A percentile compares a stretch with the other conserved stretches of the same genome.
Conservation (phyloP, 2,329 filamentous ascomycete species). For the Clathrospora elynae region DNA sequence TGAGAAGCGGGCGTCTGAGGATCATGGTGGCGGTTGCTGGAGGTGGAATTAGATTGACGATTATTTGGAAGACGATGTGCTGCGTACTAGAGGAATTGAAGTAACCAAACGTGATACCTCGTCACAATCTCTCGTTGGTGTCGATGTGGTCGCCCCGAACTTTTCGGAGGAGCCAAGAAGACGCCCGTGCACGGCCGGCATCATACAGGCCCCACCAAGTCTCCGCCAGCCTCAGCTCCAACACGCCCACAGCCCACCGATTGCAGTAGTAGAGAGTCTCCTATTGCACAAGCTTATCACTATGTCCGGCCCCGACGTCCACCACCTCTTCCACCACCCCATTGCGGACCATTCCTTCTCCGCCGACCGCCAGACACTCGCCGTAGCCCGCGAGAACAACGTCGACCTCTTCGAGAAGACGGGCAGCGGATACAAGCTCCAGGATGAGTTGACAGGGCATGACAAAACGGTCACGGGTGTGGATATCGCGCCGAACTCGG, state of each 20-base stretch:
- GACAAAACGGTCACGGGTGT: constrained; percentile 97
- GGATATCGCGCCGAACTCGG: constrained; percentile 87
- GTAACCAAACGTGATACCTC: too few species aligned
- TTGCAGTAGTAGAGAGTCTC: constrained; percentile 90
- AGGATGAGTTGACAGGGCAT: constrained; percentile 93
- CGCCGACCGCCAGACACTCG: constrained; percentile 83
- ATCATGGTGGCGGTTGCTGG: constrained; percentile 38
- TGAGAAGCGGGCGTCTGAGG: constrained; percentile 43
- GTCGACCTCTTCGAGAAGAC: constrained; percentile 84
- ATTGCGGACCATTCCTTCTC: constrained; percentile 99
- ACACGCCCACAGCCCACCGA: constrained; percentile 7
- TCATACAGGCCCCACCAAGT: constrained; percentile 12
- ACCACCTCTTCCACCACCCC: constrained; percentile 94
- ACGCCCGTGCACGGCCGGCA: constrained; percentile 19
- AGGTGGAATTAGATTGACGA: background rate
- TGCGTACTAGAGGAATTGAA: too few species aligned
- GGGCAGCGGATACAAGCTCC: constrained; percentile 77
- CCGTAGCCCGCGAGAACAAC: constrained; percentile 85
- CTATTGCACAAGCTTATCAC: constrained; percentile 65
- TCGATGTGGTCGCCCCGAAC: constrained; percentile 25
- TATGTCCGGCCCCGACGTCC: constrained; percentile 88
- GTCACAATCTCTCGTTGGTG: constrained; percentile 3
- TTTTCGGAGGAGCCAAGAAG: constrained; percentile 43
- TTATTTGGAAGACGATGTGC: background rate
- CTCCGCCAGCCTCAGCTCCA: constrained; percentile 6